Evolutionary conservation across 1,139 yeast species (phyloP).

Genomic region (Debaryomyces sp.): DNA sequence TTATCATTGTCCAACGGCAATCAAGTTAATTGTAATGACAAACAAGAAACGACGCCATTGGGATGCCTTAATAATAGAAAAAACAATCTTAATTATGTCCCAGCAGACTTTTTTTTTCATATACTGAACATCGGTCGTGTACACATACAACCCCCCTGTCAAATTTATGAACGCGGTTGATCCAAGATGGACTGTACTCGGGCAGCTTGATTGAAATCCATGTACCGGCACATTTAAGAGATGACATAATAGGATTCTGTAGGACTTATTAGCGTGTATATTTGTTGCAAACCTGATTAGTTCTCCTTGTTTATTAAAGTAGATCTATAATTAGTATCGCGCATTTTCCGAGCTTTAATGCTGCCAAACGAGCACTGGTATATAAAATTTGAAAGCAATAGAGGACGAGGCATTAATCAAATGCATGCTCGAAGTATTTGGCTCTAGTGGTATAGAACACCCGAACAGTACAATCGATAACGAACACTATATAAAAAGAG

Average conservation of each 20-base stretch:
- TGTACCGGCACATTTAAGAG: background rate
- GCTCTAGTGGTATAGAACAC: background rate
- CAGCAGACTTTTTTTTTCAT: background rate
- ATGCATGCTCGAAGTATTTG: background rate
- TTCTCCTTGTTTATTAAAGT: background rate
- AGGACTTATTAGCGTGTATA: background rate
- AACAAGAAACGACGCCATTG: constrained; percentile 40
- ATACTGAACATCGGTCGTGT: constrained; percentile 2
- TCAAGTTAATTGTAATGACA: constrained; percentile 32
- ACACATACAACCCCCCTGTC: background rate
- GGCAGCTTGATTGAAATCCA: background rate
- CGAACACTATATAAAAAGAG: background rate
- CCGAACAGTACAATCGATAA: background rate
- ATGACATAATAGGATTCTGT: background rate
- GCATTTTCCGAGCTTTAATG: background rate
- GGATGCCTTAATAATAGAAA: constrained; percentile 26
- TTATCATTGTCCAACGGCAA: constrained; percentile 27
- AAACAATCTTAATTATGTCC: background rate
- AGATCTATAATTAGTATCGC: background rate
- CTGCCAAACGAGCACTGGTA: background rate
- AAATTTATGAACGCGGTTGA: background rate
- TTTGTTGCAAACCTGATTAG: background rate
- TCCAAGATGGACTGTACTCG: background rate
- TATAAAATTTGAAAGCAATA: background rate
- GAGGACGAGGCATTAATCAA: background rate